Percentiles rank a stretch among this genome's conserved stretches.
phyloP scores from a whole-genome alignment of 192 early-diverging fungal genomes.

The Backusella australiensis region DNA sequence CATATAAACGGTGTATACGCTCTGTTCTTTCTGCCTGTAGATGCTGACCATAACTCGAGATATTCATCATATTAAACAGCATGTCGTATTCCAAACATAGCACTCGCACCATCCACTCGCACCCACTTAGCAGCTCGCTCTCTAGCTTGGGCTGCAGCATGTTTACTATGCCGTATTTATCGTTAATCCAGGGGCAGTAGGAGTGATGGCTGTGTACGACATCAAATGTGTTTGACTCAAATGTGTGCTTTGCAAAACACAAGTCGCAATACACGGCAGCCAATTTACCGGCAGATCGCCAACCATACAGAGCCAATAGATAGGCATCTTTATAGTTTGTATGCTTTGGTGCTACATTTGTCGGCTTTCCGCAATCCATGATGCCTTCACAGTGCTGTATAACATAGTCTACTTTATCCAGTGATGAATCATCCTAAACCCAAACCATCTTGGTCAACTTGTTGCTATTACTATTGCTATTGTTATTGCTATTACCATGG shows the following conservation, averaged over 20 bases:
- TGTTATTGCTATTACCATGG: background rate
- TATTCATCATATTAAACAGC: background rate
- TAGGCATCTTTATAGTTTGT: background rate
- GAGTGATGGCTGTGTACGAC: background rate
- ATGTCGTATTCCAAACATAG: background rate
- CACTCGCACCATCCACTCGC: background rate
- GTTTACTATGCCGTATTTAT: background rate
- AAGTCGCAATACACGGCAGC: background rate
- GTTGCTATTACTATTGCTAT: background rate
- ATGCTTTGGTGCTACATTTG: background rate
- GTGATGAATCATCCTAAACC: background rate
- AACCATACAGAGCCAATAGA: background rate
- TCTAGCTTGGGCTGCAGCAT: background rate
- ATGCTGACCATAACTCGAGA: background rate
- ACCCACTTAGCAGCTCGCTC: background rate
- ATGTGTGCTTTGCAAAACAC: background rate
- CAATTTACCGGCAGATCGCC: background rate
- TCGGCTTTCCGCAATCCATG: background rate
- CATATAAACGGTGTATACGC: background rate
- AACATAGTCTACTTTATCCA: background rate
- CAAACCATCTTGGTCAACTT: background rate
- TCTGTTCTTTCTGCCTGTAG: background rate
- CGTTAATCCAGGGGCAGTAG: background rate
- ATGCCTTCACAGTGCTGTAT: background rate
- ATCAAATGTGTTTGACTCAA: background rate